Evolutionary conservation across 2,329 filamentous ascomycete species (phyloP), one percentile per base, ranked within the genome.

Genomic region (Alternaria arborescens): DNA sequence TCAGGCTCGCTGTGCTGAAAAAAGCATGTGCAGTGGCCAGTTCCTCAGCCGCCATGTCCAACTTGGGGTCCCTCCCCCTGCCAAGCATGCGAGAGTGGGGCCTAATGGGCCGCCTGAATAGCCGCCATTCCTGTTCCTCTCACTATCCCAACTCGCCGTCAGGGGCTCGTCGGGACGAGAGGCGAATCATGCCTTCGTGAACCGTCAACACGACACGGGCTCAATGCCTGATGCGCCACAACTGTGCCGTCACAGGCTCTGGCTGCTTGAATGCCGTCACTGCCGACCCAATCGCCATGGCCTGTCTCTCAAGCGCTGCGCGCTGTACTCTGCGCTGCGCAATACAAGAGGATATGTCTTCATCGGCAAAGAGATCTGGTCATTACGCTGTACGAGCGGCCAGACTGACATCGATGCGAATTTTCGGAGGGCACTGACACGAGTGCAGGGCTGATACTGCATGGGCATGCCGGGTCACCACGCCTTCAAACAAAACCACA

Each of bases 21-120:
- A 55, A 55, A 62, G 50, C 48, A 34, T 43, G 16, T 18, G 62
- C 61, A 32, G 41, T 34, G 38, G 52, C 60, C 56, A 53, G 42
- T 56, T 64, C 60, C 51, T 28, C 60, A 34, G 38, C 59, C 34
- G 63, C 58, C 59, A 24, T 54, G 43, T 47, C 58, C 66, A 48
- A 8, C 50, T 44, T 34, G 18, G 53, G 40, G 57, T 51, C 44
- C 57, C 16, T 34, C 58, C 71, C 70, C 75, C 74, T 77, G 75
- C 74, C 73, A 77, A 77, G 75, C 30, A 34, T 20, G 28, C 55
- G 28, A 59, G 46, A 54, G 66, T 64, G 64, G 63, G 62, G 53
- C 34, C 51, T 55, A 12, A n/a, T 48, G 52, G 60, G 55, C 42
- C 59, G 53, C 54, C 55, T 65, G 58, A 56, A 53, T 43, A 55